phyloP scores from a whole-genome alignment of 768 basidiomycete species.

The Podaxis sp. region DNA sequence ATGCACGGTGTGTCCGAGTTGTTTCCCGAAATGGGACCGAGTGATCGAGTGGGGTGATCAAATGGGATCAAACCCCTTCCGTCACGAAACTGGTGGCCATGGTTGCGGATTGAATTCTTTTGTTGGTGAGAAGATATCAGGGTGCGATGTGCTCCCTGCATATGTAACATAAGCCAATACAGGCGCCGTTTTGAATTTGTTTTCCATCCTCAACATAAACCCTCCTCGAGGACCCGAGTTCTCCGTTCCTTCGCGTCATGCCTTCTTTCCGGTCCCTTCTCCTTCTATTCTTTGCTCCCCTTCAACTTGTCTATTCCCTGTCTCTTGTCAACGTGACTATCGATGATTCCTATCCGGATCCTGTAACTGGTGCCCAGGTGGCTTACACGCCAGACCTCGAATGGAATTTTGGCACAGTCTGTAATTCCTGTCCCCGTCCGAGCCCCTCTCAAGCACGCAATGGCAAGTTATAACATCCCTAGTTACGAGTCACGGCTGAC shows the following conservation, averaged over 20 bases:
- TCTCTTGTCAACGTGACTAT: neutral
- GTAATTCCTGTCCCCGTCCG: neutral
- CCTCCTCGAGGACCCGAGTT: neutral
- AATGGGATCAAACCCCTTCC: conserved; percentile 3
- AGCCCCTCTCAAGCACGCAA: neutral
- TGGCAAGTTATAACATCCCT: neutral
- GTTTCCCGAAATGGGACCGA: conserved; percentile 10
- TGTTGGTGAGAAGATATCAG: conserved; percentile 15
- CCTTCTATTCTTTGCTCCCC: neutral
- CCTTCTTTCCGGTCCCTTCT: neutral
- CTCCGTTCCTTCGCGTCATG: conserved; percentile 1
- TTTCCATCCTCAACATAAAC: neutral
- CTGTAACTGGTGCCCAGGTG: neutral
- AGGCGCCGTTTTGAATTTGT: neutral
- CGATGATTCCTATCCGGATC: conserved; percentile 5
- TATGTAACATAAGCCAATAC: neutral
- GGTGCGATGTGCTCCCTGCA: neutral
- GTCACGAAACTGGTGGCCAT: conserved; percentile 2
- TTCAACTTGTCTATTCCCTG: neutral
- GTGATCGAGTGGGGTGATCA: neutral
- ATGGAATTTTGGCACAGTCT: neutral
- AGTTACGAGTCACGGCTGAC: neutral
- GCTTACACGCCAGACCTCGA: neutral
- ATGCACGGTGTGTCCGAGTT: neutral
- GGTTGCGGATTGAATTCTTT: conserved; percentile 8